phyloP scores from a whole-genome alignment of 202 grass and related monocot genomes.

The Hordeum pubiflorum region DNA sequence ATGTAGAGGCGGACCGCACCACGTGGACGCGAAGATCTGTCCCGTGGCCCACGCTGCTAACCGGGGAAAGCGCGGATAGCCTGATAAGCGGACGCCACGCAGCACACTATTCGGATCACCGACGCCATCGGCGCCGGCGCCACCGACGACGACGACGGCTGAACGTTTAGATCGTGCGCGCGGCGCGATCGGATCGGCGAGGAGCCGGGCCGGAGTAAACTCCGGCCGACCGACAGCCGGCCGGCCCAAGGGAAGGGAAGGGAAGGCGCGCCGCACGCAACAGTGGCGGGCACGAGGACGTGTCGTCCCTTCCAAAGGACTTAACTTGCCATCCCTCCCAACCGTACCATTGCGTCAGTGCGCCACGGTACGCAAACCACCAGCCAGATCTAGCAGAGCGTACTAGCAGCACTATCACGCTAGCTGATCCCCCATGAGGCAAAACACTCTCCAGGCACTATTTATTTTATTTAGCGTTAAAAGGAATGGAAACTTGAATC shows the following conservation, averaged over 20 bases:
- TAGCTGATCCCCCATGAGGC: neutral
- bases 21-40: constrained; percentile 26
- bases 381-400: neutral
- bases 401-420: neutral
- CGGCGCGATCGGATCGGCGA: neutral
- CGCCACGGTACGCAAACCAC: neutral
- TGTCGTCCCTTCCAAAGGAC: neutral
- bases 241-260: neutral
- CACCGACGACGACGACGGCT: neutral
- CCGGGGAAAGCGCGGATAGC: neutral
- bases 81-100: neutral
- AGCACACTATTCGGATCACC: neutral
- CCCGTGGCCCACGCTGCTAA: neutral
- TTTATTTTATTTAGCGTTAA: neutral
- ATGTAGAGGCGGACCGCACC: constrained; percentile 8
- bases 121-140: neutral
- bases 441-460: neutral
- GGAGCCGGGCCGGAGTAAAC: neutral
- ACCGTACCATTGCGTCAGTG: neutral
- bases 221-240: neutral
- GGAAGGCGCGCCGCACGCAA: neutral
- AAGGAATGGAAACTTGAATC: neutral
- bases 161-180: neutral
- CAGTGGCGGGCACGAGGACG: neutral
- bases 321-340: neutral